A percentile compares a stretch with the other conserved stretches of the same genome.
Conservation (phyloP, 768 basidiomycete species). For the Melanogaster broomeanus region DNA sequence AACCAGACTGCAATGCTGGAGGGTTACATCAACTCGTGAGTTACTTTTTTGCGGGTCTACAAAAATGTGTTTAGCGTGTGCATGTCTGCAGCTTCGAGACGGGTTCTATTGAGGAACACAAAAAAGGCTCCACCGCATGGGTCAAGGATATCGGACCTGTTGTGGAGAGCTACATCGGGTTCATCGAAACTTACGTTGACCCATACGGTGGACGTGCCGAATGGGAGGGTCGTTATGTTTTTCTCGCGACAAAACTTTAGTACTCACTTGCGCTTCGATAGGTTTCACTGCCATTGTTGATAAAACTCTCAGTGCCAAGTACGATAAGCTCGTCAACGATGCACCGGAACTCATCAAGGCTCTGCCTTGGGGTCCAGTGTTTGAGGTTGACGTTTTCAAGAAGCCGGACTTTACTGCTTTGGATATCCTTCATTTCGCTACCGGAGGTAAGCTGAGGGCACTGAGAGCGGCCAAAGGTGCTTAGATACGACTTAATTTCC, state of each 20-base stretch:
- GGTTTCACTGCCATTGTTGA: conserved; percentile 89
- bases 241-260: not conserved
- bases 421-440: conserved; percentile 81
- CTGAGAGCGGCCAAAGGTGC: not conserved
- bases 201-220: conserved; percentile 91
- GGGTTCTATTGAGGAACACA: conserved; percentile 80
- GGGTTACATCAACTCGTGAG: conserved; percentile 77
- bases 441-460: conserved; percentile 56
- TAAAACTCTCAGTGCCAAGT: conserved; percentile 81
- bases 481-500: not conserved
- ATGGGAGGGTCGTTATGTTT: conserved; percentile 70
- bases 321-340: conserved; percentile 69
- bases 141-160: conserved; percentile 86
- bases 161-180: conserved; percentile 88
- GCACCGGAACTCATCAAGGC: conserved; percentile 80
- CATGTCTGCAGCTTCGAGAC: conserved; percentile 53
- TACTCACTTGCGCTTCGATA: conserved; percentile 26
- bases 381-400: conserved; percentile 71
- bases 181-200: conserved; percentile 85
- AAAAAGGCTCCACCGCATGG: conserved; percentile 76
- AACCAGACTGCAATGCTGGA: conserved; percentile 75
- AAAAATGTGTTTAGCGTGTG: not conserved
- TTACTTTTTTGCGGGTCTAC: not conserved
- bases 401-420: conserved; percentile 89
- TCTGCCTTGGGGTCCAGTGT: conserved; percentile 79